Evolutionary conservation across 345 rosid species (phyloP), one percentile per base, ranked within the genome.

Genomic region (Gossypium stocksii): DNA sequence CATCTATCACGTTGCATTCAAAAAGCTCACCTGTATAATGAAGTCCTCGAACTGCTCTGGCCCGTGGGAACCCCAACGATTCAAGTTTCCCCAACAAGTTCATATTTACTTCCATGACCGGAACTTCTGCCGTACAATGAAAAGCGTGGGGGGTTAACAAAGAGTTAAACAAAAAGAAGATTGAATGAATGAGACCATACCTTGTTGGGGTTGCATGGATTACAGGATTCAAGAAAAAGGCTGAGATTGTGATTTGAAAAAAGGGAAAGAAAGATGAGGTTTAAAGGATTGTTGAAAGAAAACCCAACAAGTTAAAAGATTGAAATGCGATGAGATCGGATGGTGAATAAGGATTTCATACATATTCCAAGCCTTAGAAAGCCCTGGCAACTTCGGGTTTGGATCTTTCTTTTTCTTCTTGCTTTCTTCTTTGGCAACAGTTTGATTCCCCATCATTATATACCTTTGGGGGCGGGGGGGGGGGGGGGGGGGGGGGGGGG

Each of bases 1-100:
- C 7, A 34, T 34, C 41, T 1, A 52, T 16, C 46, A 49, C 48
- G 43, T 43, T 17, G 0, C 46, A 60, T 20, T 15, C 4, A 10
- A 22, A 46, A 76, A 15, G 77, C 78, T 51, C 68, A 93, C 98
- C 92, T 76, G 93, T 89, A 74, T 72, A 78, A 81, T 88, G 91
- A 74, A 92, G 93, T 54, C 93, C 91, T 66, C 85, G 68, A 0
- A 87, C 87, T 38, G 98, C 91, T 74, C 76, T 79, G 43, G 82
- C 85, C 76, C 53, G 66, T 0, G 93, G 72, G 83, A 92, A 94
- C 17, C 97, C 97, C 81, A 94, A 69, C 10, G 76, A 87, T 83
- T 94, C 91, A 77, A 91, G 88, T 69, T 90, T 86, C 75, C 69
- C 70, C 14, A 94, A 88, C 80, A 87, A 66, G 43, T 84, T 83